phyloP scores from a whole-genome alignment of 305 asterid genomes.

The Withania somnifera region DNA sequence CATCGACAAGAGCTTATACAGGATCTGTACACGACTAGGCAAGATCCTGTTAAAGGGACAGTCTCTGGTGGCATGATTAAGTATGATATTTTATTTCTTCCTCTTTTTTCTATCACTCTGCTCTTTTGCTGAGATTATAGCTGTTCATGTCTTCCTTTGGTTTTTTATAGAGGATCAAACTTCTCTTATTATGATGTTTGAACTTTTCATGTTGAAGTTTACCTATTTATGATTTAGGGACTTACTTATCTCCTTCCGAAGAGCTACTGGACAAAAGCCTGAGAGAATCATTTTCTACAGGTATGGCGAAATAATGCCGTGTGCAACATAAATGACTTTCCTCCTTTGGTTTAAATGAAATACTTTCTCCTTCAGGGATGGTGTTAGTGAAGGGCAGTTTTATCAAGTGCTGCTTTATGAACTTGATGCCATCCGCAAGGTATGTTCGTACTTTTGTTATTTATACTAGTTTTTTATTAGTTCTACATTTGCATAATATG shows the following conservation, averaged over 20 bases:
- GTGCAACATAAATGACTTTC: not conserved
- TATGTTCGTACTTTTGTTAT: not conserved
- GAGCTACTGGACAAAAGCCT: conserved; percentile 87
- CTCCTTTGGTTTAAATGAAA: not conserved
- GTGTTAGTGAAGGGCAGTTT: conserved; percentile 98
- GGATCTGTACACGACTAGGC: conserved; percentile 80
- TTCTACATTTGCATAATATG: not conserved
- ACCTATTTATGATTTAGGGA: conserved; percentile 45
- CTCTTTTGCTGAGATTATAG: not conserved
- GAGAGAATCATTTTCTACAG: conserved; percentile 85
- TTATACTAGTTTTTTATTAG: not conserved
- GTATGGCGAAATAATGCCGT: conserved; percentile 17
- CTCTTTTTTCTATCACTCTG: no score
- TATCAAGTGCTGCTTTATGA: conserved; percentile 82
- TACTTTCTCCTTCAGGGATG: conserved; percentile 48
- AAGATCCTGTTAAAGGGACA: conserved; percentile 77
- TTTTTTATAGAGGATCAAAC: not conserved
- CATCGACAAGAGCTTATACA: conserved; percentile 92
- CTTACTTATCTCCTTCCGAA: conserved; percentile 78
- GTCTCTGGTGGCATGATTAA: conserved; percentile 92
- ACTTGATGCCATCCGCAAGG: conserved; percentile 95
- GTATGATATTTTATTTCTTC: conserved; percentile 20
- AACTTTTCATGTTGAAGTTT: not conserved
- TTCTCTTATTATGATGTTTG: not conserved
- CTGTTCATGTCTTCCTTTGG: not conserved